Percentiles rank a stretch among this genome's conserved stretches.
phyloP scores from a whole-genome alignment of 2,329 filamentous ascomycete genomes.

The Neurospora sp. region DNA sequence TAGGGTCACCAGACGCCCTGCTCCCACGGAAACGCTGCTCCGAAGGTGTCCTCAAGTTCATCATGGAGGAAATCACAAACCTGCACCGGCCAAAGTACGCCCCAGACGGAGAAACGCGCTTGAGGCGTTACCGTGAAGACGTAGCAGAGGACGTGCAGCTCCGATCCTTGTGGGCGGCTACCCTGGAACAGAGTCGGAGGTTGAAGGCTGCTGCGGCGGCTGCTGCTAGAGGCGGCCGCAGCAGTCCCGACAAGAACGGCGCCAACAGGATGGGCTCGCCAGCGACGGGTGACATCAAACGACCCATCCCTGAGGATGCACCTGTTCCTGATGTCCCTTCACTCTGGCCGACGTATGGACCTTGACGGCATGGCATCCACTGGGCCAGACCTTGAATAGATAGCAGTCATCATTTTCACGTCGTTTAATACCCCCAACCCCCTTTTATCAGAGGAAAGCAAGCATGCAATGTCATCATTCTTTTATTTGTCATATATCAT shows the following conservation, averaged over 20 bases:
- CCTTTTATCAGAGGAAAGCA: not conserved
- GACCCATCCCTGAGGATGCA: not conserved
- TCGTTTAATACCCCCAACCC: not conserved
- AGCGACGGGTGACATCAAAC: not conserved
- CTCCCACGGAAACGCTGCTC: conserved; percentile 59
- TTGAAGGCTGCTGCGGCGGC: not conserved
- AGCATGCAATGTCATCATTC: not conserved
- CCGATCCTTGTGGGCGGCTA: conserved; percentile 24
- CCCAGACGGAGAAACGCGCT: conserved; percentile 66
- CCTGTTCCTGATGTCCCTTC: not conserved
- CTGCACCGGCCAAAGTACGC: conserved; percentile 70
- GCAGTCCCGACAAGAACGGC: not conserved
- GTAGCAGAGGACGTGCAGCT: conserved; percentile 65
- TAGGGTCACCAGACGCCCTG: conserved; percentile 19
- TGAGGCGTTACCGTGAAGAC: conserved; percentile 72
- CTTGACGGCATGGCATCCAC: not conserved
- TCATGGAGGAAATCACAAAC: conserved; percentile 82
- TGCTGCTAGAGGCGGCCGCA: not conserved
- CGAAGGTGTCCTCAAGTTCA: conserved; percentile 83
- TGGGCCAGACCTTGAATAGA: not conserved
- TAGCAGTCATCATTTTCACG: not conserved
- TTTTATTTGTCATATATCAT: not conserved
- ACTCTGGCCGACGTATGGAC: not conserved
- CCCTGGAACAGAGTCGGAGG: not conserved
- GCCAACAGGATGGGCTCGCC: not conserved